Base-by-base conservation (phyloP, 441 rosid species). In the Aleurites moluccanus region DNA sequence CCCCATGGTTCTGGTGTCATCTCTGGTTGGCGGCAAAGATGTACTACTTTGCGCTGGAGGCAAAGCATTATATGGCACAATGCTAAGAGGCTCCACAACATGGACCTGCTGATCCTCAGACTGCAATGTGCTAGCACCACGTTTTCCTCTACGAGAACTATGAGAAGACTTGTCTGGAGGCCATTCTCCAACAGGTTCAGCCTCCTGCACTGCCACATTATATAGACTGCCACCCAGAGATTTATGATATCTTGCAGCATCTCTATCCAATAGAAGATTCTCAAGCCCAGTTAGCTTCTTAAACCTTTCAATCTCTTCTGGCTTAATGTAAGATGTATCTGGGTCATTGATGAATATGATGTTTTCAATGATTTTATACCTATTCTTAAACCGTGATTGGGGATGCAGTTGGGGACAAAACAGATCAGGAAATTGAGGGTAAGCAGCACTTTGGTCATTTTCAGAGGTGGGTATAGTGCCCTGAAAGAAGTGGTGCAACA, bases 301-400 rank as follows among this genome's bases (percentile, higher is more conserved):
- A 69, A 88, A 86, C 77, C 86, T 83, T 1, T 66, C 53, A 44
- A 83, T 35, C 63, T 85, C 77, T 7, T 79, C 74, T 67, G 45
- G 42, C 55, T 75, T 79, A 80, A 77, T 82, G 74, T 73, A 81
- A 73, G 76, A 78, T 33, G 64, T 64, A 52, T 85, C 80, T 28
- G 88, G 88, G 40, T 81, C 78, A 77, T 69, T 70, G 40, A 82
- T 81, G 45, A 82, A 86, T 52, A 68, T 59, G 75, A 83, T 83
- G 79, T 79, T 86, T 42, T 53, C 25, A 33, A 85, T 62, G 20
- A 78, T 55, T 77, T 76, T 72, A 75, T 20, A 57, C 49, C 1
- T 30, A 53, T 75, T 79, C 68, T 71, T n/a, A 27, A 77, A 7
- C 65, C 49, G 50, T 28, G 71, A 69, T 63, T 78, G 80, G 5